These are phyloP conservation scores for Scutellaria barbata DNA, from an alignment of 257 asterid species.

Conservation along the genomic window DNA sequence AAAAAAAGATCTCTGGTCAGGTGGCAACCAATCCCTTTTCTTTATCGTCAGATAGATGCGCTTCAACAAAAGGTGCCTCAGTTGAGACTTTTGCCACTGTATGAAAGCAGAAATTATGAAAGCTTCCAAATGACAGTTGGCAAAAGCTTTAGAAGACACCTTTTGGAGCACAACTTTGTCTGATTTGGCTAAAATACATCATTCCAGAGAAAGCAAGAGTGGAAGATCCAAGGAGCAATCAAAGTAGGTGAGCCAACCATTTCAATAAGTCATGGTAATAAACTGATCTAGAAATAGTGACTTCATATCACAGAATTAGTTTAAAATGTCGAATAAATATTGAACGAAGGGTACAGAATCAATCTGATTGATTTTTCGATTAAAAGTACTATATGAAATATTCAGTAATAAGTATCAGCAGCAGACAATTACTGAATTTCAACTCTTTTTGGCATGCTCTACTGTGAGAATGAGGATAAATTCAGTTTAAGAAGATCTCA, in stretches of 20 bases:
- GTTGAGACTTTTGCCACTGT: slow-evolving; percentile 33
- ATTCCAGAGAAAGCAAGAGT: slow-evolving; percentile 43
- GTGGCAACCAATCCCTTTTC: slow-evolving; percentile 39
- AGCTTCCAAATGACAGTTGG: slow-evolving; percentile 23
- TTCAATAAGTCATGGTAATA: slow-evolving; percentile 1
- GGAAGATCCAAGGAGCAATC: neutral
- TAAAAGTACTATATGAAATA: too few relatives aligned
- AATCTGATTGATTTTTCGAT: too few relatives aligned
- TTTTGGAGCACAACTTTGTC: neutral
- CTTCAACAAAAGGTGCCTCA: slow-evolving; percentile 47
- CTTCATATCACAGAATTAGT: neutral
- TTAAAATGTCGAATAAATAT: neutral
- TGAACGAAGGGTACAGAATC: too few relatives aligned
- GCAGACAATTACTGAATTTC: neutral
- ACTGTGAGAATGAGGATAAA: neutral
- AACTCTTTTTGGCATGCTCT: neutral
- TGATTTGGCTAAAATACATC: slow-evolving; percentile 60
- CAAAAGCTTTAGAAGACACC: slow-evolving; percentile 32
- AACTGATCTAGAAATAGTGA: neutral
- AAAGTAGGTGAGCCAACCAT: neutral
- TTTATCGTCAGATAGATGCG: slow-evolving; percentile 41
- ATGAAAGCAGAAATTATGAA: slow-evolving; percentile 30
- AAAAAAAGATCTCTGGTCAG: slow-evolving; percentile 44
- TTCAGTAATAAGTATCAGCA: neutral
- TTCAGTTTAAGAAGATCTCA: neutral